Evolutionary conservation across 2,329 filamentous ascomycete species (phyloP).

Genomic region (Dothideomycetidae sp.): DNA sequence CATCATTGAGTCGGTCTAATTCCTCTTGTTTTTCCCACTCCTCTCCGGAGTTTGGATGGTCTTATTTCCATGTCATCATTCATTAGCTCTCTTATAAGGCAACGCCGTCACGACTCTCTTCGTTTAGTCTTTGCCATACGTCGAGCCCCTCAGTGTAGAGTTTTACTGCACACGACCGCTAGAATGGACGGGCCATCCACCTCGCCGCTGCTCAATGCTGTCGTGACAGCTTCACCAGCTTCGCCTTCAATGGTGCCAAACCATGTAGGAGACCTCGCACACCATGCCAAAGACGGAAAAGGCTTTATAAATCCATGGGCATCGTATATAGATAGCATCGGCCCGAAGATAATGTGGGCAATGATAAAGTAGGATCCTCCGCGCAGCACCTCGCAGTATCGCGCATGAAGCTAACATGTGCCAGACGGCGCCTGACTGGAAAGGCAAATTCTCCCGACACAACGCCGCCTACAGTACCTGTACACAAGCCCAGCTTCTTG

Average conservation of each 20-base stretch:
- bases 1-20: no score
- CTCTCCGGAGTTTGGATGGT: slow-evolving; percentile 2
- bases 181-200: slow-evolving; percentile 19
- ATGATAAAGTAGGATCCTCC: slow-evolving; percentile 24
- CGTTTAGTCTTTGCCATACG: background rate
- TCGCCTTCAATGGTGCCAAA: slow-evolving; percentile 28
- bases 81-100: slow-evolving; percentile 1
- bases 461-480: slow-evolving; percentile 48
- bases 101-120: background rate
- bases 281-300: slow-evolving; percentile 39
- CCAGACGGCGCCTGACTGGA: slow-evolving; percentile 35
- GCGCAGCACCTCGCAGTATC: background rate
- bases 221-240: slow-evolving; percentile 26
- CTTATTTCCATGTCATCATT: slow-evolving; percentile 6
- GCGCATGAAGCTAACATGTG: background rate
- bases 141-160: background rate
- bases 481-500: slow-evolving; percentile 54
- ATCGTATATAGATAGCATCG: slow-evolving; percentile 31
- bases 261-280: slow-evolving; percentile 31
- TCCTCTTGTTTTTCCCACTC: slow-evolving; percentile 2
- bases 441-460: slow-evolving; percentile 45
- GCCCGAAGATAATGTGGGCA: slow-evolving; percentile 21
- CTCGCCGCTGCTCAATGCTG: slow-evolving; percentile 27
- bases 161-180: slow-evolving; percentile 10
- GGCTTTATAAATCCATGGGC: slow-evolving; percentile 46